Evolutionary conservation across 805 yeast genomes (phyloP), one percentile per base, ranked within the genome.

Genomic region (Wickerhamiella domercqiae): DNA sequence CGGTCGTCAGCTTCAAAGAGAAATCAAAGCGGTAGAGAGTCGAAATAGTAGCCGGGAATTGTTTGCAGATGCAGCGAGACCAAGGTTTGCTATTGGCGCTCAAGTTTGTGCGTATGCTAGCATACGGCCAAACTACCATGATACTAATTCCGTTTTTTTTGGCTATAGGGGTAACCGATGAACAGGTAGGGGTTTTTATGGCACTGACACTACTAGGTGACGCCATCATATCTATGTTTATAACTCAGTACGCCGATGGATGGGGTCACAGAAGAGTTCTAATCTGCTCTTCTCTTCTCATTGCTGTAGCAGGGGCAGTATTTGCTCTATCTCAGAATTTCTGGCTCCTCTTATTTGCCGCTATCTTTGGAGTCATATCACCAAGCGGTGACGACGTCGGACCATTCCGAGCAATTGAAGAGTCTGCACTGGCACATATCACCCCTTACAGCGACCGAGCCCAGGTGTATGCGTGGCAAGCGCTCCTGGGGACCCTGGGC

Each of bases 341-440:
- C 53, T 51, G 58, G 45, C 44, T 77, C 1, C 60, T 83, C 29
- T 58, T 83, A 16, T 18, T 64, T 2, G 90, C 90, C 6, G 90
- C 94, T 2, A 68, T 80, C 2, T 40, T 80, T 21, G 94, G 94
- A 1, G 94, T 83, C 14, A 78, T 83, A 5, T 79, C 93, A 2
- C 90, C 94, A 2, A 73, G 82, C 21, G 93, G 94, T 18, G 84
- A 77, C 50, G 94, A 83, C 51, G 81, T 86, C 0, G 94, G 94
- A 0, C 94, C 94, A 0, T 83, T 83, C 56, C 77, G 79, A 51
- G 72, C 90, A 0, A 73, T 83, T 21, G 94, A 83, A 54, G 94
- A 82, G 51, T 74, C 87, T 1, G 68, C 80, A 29, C 63, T 83
- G 35, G 90, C 94, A 0, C 87, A 80, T 55, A 59, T 83, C 44